Base-by-base conservation (phyloP, 768 basidiomycete species). In the Suillus brevipes region DNA sequence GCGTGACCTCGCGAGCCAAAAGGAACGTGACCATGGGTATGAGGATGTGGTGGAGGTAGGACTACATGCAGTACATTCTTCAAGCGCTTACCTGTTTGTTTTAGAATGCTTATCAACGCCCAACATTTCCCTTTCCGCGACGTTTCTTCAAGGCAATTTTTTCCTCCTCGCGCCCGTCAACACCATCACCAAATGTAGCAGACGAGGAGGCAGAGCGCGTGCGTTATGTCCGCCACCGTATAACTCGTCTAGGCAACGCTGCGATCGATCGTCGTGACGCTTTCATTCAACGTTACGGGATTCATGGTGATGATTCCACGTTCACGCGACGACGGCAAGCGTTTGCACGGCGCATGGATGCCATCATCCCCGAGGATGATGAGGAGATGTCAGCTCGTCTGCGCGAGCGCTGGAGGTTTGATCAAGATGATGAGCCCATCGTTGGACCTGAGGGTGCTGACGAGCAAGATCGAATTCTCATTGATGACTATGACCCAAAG, bases 1-100 rank as follows among this genome's bases (percentile, higher is more conserved):
- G 90, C 73, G 91, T 89, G 71, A 80, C 81, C 53, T 75, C 90
- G 72, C 79, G 75, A 80, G 80, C 58, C 88, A 89, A 74, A 90
- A 89, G 73, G 91, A 95, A 58, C 76, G 82, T 57, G 91, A 95
- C 70, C 84, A 88, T 58, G 84, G 87, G 59, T 97, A 94, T 89
- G 95, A 97, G 69, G 95, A 98, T 72, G 81, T 83, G 61, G 83
- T 93, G 67, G 95, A 97, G 77, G 91, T 94, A 72, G 73, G 84
- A 76, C 2, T 60, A 63, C 31, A 13, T 42, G 5, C 6, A 12
- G 20, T 14, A 6, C 2, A 37, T 53, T 28, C 25, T 62, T 16
- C 45, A 16, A 14, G 20, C 43, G 34, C 57, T 71, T 37, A 74
- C 34, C 6, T 65, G 65, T 63, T 45, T 28, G 56, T 61, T 52